phyloP scores from a whole-genome alignment of 2,329 filamentous ascomycete genomes.

The Trichophyton simii region DNA sequence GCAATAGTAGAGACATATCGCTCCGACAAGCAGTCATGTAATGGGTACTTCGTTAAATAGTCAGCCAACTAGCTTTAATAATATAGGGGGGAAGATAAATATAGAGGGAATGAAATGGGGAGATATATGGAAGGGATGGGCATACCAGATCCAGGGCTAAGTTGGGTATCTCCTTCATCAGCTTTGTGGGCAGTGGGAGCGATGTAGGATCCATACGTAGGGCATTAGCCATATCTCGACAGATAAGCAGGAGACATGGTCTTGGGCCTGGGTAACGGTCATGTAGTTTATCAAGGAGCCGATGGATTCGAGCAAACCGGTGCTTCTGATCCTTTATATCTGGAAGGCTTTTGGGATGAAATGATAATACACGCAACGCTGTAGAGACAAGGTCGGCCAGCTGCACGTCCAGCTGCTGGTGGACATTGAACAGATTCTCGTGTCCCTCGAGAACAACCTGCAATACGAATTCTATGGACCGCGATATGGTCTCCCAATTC shows the following conservation, averaged over 20 bases:
- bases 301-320: conserved; percentile 29
- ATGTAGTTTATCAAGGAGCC: conserved; percentile 27
- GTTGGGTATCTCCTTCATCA: conserved; percentile 28
- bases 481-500: conserved; percentile 31
- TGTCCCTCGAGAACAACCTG: conserved; percentile 28
- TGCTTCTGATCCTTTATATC: conserved; percentile 27
- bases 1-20: conserved; percentile 26
- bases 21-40: conserved; percentile 25
- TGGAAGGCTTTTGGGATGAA: conserved; percentile 28
- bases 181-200: conserved; percentile 22
- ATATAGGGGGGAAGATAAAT: too few relatives aligned
- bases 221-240: conserved; percentile 26
- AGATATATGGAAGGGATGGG: conserved; percentile 22
- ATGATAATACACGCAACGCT: conserved; percentile 27
- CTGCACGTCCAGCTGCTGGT: conserved; percentile 26
- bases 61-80: background rate
- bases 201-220: conserved; percentile 26
- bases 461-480: conserved; percentile 29
- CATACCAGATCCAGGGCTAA: conserved; percentile 28
- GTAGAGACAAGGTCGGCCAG: conserved; percentile 29
- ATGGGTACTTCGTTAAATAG: conserved; percentile 24
- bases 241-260: conserved; percentile 29
- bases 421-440: conserved; percentile 24
- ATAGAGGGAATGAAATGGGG: background rate
- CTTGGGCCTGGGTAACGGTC: conserved; percentile 30